Base-by-base conservation (phyloP, 2,329 filamentous ascomycete genomes). In the Plectosphaerella sp. region DNA sequence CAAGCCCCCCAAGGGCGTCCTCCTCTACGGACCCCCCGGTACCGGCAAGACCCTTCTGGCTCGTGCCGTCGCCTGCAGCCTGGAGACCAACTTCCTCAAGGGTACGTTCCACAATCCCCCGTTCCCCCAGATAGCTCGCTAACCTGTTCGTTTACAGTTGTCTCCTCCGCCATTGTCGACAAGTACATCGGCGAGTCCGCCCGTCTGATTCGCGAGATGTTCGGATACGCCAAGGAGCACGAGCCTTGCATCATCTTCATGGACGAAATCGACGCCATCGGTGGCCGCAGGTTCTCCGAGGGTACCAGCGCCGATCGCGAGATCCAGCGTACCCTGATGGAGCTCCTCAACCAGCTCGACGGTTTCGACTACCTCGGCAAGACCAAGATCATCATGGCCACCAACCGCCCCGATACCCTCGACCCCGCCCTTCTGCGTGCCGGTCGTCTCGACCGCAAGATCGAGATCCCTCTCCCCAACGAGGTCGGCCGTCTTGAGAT, bases 211-310 rank as follows among this genome's bases (percentile, higher is more conserved):
- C 87, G 94, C 70, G 94, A 99, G 72, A 99, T 99, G 95, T 99
- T 99, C 67, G 95, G 94, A 53, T 99, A 99, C 67, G 94, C 95
- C 64, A 97, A 97, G 74, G 95, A 99, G 71, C 94, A 99, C 71
- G 94, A 99, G 72, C 94, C 94, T 39, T 99, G 94, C 72, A 99
- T 99, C 72, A 99, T 99, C 74, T 99, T 99, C 82, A 99, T 99
- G 94, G 95, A 99, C 79, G 94, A 99, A 75, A 99, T 99, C 67
- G 94, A 99, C 67, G 94, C 94, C 66, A 99, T 99, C 65, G 94
- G 94, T 69, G 95, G 95, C 57, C 85, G 95, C 63, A 84, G 94
- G 64, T 99, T 99, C 73, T 96, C 91, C 1, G 94, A 99, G 71
- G 94, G 95, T 61, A 99, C 94, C 49, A 96, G 91, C 54, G 94